Conservation (phyloP, 257 asterid genomes). For the Agastache rugosa region DNA sequence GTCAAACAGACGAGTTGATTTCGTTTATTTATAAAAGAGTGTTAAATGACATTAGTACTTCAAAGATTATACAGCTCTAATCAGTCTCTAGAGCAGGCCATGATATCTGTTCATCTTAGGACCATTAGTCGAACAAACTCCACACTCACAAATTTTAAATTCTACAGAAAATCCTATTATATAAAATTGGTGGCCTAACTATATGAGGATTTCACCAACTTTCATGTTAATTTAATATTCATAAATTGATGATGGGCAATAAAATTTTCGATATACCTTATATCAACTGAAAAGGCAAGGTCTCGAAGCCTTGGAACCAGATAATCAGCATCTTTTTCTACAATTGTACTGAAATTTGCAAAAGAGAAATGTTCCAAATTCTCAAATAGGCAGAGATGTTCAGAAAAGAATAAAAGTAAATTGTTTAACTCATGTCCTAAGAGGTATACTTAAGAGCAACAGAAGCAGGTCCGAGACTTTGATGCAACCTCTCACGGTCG, state of each 20-base stretch:
- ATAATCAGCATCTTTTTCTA: conserved; percentile 80
- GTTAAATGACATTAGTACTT: background rate
- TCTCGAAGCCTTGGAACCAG: conserved; percentile 94
- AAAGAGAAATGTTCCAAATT: conserved; percentile 31
- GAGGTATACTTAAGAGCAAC: conserved; percentile 75
- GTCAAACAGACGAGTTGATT: background rate
- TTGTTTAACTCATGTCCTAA: conserved; percentile 14
- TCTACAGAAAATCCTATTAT: background rate
- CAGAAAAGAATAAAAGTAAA: conserved; percentile 1
- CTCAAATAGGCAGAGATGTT: conserved; percentile 11
- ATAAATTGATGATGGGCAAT: conserved; percentile 23
- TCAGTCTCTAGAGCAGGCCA: background rate
- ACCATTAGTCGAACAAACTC: conserved; percentile 22
- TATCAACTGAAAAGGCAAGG: conserved; percentile 89
- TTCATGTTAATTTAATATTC: background rate
- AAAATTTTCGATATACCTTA: conserved; percentile 53
- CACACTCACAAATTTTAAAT: background rate
- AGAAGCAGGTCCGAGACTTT: conserved; percentile 96
- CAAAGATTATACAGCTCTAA: background rate
- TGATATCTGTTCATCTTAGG: background rate
- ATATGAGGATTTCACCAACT: background rate
- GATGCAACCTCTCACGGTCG: conserved; percentile 75
- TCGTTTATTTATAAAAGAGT: background rate
- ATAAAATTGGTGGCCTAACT: background rate
- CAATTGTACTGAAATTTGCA: conserved; percentile 67